Conservation (phyloP, 805 yeast species). For the Candida germanica region DNA sequence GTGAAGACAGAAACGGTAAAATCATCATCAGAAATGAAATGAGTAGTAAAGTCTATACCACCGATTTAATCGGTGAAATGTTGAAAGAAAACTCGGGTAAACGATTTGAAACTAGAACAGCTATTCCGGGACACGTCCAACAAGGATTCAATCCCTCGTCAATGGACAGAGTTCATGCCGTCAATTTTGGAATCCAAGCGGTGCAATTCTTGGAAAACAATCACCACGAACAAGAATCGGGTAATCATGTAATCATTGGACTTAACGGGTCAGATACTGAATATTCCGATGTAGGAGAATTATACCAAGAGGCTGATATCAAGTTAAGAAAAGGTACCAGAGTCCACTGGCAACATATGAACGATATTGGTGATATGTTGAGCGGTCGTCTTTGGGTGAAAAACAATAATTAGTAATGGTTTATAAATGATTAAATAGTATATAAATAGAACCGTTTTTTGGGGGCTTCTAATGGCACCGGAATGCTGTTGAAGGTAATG, state of each 20-base stretch:
- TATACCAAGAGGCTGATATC: slow-evolving; percentile 64
- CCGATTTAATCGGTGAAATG: slow-evolving; percentile 69
- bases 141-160: slow-evolving; percentile 80
- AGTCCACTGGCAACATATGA: slow-evolving; percentile 66
- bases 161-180: slow-evolving; percentile 73
- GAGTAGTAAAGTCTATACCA: slow-evolving; percentile 64
- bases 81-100: slow-evolving; percentile 61
- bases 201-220: slow-evolving; percentile 62
- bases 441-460: too few species aligned
- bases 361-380: slow-evolving; percentile 60
- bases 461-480: too few species aligned
- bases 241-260: slow-evolving; percentile 54
- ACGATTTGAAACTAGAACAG: slow-evolving; percentile 72
- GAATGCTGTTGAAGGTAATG: too few species aligned
- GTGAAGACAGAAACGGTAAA: slow-evolving; percentile 67
- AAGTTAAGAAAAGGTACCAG: slow-evolving; percentile 61
- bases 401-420: background rate
- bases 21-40: slow-evolving; percentile 64
- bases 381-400: slow-evolving; percentile 53
- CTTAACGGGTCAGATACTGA: slow-evolving; percentile 63
- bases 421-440: too few species aligned
- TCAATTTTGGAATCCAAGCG: slow-evolving; percentile 67
- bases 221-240: slow-evolving; percentile 20
- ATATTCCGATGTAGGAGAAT: slow-evolving; percentile 52
- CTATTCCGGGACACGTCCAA: slow-evolving; percentile 84